Evolutionary conservation across 306 rosid species (phyloP).

Genomic region (Dryas octopetala): DNA sequence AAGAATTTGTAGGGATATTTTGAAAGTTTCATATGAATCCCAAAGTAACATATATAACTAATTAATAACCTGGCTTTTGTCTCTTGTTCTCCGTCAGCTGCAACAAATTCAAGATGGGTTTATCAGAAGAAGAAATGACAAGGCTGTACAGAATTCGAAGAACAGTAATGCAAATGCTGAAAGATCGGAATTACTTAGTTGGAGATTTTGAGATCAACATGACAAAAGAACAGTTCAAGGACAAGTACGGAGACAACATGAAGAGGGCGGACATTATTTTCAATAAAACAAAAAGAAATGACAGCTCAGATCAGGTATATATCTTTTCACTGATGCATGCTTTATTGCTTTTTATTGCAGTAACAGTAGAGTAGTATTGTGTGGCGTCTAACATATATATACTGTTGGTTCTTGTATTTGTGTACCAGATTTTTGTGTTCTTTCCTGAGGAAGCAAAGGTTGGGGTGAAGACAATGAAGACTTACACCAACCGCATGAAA

Average conservation of each 20-base stretch:
- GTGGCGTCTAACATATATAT: too few species aligned
- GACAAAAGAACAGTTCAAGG: constrained; percentile 46
- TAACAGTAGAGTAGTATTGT: too few species aligned
- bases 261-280: constrained; percentile 67
- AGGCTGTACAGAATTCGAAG: constrained; percentile 48
- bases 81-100: not conserved
- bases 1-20: not conserved
- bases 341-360: not conserved
- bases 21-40: not conserved
- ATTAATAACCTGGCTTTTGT: not conserved
- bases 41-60: not conserved
- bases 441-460: constrained; percentile 71
- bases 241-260: constrained; percentile 46
- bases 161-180: constrained; percentile 71
- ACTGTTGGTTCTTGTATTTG: constrained; percentile 17
- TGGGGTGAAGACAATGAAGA: constrained; percentile 53
- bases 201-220: constrained; percentile 58
- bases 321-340: not conserved
- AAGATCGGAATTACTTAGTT: constrained; percentile 55
- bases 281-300: constrained; percentile 29
- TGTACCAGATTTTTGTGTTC: constrained; percentile 60
- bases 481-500: constrained; percentile 63
- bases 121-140: constrained; percentile 48
- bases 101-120: constrained; percentile 39
- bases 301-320: not conserved